Base-by-base conservation (phyloP, 306 rosid species). In the Cicer pinnatifidum region DNA sequence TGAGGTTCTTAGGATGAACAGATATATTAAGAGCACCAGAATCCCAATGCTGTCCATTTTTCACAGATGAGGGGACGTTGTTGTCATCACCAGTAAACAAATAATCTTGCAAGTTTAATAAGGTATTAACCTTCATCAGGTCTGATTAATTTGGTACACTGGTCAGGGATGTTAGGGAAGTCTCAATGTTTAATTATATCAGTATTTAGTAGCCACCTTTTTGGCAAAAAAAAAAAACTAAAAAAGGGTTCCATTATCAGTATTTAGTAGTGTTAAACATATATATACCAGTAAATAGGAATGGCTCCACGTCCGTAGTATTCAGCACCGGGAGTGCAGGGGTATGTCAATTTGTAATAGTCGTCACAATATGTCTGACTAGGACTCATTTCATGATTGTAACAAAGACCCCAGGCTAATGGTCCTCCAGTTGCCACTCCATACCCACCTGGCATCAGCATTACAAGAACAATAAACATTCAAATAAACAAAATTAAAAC, bases 351-450 rank as follows among this genome's bases (percentile, higher is more conserved):
- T 73, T 94, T 94, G 93, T 45, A 91, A 76, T 74, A 90, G 15
- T 94, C 96, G 58, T 94, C 88, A 57, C 99, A 94, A 83, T 94
- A 94, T 53, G 78, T 50, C 82, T 91, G 99, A 83, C 87, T 87
- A 39, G 97, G 99, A 85, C 99, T 94, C 97, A 94, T 80, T 83
- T 94, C 99, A 79, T 68, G 89, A 85, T 90, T 94, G 84, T 84
- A 94, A 82, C 99, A 94, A 40, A 94, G 96, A 54, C 99, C 99
- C 91, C 91, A 94, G 13, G 97, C 97, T 66, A 78, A 76, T 11
- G 99, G 97, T 73, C 99, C 99, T 84, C 99, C 99, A 0, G 97
- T 89, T 43, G 92, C 93, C 85, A 94, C 99, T 77, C 97, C 99
- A 81, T 87, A 92, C 65, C 99, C 99, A 83, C 99, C 99, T 94